Evolutionary conservation across 306 rosid genomes (phyloP).

Genomic region (Senna siamea): DNA sequence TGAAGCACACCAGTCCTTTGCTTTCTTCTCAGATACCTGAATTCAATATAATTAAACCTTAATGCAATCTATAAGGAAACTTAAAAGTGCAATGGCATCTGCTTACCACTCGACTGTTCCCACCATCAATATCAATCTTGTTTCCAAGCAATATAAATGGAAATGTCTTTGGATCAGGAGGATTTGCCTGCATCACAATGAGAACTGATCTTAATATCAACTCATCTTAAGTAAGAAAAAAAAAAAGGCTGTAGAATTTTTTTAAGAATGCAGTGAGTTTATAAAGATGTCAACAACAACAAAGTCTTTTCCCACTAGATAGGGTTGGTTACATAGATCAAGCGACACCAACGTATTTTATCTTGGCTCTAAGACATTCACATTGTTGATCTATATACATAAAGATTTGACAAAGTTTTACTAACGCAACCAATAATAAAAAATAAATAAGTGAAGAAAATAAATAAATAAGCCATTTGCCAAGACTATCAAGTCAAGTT

Average conservation of each 20-base stretch:
- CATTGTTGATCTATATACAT: too few relatives aligned
- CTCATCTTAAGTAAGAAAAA: slow-evolving; percentile 12
- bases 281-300: slow-evolving; percentile 15
- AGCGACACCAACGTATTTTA: too few relatives aligned
- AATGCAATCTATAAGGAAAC: slow-evolving; percentile 14
- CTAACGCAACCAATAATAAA: too few relatives aligned
- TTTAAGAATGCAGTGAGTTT: neutral
- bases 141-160: slow-evolving; percentile 92
- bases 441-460: neutral
- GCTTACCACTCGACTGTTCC: slow-evolving; percentile 94
- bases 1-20: slow-evolving; percentile 89
- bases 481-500: neutral
- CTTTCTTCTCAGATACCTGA: slow-evolving; percentile 95
- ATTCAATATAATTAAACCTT: slow-evolving; percentile 43
- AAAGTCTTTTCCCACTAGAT: too few relatives aligned
- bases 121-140: slow-evolving; percentile 95
- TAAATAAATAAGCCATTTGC: neutral
- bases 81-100: slow-evolving; percentile 2
- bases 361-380: too few relatives aligned
- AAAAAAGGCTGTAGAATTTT: slow-evolving; percentile 11
- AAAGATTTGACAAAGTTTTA: too few relatives aligned
- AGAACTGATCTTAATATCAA: slow-evolving; percentile 21
- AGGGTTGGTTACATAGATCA: too few relatives aligned
- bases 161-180: slow-evolving; percentile 71
- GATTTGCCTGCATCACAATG: slow-evolving; percentile 64